A percentile compares a stretch with the other conserved stretches of the same genome.
Evolutionary conservation across 305 asterid genomes (phyloP).

Genomic region (Plantago rigida): DNA sequence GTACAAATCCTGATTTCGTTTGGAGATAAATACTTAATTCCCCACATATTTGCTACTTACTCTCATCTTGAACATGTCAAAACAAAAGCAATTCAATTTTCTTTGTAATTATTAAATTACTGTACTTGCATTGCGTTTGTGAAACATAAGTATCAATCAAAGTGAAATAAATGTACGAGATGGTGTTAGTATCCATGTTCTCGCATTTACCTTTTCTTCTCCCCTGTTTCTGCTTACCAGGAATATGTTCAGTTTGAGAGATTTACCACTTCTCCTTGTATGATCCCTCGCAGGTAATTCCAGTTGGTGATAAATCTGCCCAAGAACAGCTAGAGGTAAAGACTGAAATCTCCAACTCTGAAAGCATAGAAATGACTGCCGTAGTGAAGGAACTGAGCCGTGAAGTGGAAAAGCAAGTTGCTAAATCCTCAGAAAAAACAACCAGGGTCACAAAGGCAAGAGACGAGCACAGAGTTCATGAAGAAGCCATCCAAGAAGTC

Average conservation of each 20-base stretch:
- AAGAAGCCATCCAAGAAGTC: conserved; percentile 40
- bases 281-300: conserved; percentile 49
- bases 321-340: conserved; percentile 43
- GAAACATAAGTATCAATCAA: too few species aligned
- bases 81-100: too few species aligned
- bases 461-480: conserved; percentile 28
- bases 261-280: conserved; percentile 26
- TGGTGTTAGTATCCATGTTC: not conserved
- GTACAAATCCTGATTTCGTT: conserved; percentile 29
- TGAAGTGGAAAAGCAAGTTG: conserved; percentile 37
- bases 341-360: conserved; percentile 35
- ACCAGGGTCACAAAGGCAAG: conserved; percentile 25
- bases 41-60: not conserved
- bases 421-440: conserved; percentile 31
- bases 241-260: not conserved
- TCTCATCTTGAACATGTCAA: not conserved
- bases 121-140: not conserved
- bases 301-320: conserved; percentile 50
- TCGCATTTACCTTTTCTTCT: too few species aligned
- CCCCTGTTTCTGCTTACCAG: not conserved
- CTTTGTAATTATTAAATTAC: not conserved
- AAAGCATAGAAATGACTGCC: conserved; percentile 29
- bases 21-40: not conserved
- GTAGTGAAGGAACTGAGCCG: conserved; percentile 32
- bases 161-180: too few species aligned